Conservation (phyloP, 345 rosid species). For the Eucalyptus cloeziana region DNA sequence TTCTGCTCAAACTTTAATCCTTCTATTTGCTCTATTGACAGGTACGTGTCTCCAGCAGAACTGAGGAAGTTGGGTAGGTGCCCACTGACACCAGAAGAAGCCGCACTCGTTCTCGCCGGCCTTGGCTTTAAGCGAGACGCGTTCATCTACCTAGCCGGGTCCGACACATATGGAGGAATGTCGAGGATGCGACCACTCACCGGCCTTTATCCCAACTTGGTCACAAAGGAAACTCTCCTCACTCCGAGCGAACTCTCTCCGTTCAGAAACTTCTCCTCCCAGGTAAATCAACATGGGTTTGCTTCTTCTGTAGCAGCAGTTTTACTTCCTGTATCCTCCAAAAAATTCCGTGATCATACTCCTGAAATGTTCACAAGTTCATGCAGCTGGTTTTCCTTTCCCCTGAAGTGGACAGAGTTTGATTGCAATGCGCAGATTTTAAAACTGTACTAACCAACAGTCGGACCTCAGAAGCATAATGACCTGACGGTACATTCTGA, state of each 20-base stretch:
- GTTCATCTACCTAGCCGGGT: conserved; percentile 75
- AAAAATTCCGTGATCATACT: not conserved
- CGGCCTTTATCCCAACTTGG: conserved; percentile 67
- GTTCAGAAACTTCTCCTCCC: conserved; percentile 80
- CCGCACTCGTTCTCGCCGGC: conserved; percentile 71
- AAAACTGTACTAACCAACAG: not conserved
- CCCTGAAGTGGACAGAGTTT: not conserved
- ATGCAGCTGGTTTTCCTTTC: not conserved
- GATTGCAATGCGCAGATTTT: not conserved
- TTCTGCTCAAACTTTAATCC: not conserved
- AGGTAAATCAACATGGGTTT: conserved; percentile 19
- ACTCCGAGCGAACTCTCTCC: conserved; percentile 66
- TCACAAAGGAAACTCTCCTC: conserved; percentile 85
- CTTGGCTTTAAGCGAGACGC: conserved; percentile 59
- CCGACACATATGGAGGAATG: conserved; percentile 54
- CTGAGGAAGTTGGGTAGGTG: conserved; percentile 76
- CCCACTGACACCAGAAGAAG: conserved; percentile 97
- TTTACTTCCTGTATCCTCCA: not conserved
- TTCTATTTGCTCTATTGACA: not conserved
- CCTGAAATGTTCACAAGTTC: not conserved
- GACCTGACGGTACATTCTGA: not conserved
- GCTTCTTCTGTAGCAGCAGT: not conserved
- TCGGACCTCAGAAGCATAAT: not conserved
- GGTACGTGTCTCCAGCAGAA: conserved; percentile 43
- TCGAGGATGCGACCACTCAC: conserved; percentile 67